Evolutionary conservation across 2,329 filamentous ascomycete genomes (phyloP), one percentile per base, ranked within the genome.

Genomic region (Fusarium zealandicum): DNA sequence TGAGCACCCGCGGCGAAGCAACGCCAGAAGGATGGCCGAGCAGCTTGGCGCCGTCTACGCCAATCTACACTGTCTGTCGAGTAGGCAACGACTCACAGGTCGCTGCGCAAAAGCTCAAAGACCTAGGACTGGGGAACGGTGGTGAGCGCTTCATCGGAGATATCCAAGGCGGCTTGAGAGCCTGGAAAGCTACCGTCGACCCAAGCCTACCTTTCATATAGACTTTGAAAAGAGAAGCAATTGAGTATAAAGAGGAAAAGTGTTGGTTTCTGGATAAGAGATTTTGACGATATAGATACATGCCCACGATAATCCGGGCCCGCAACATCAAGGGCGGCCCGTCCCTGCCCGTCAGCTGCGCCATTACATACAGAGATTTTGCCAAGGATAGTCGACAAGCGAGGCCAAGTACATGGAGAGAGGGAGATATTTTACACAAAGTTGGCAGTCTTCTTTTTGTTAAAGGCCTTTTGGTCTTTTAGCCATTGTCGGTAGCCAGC

Each of bases 391-490:
- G 44, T 45, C 53, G 30, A 46, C 27, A 43, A 27, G 11, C 17
- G 25, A 36, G 30, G 37, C n/a, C 14, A 42, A 39, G 20, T 47
- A 32, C 39, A 36, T 31, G 30, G 39, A 20, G 49, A 41, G 41
- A 38, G n/a, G n/a, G 30, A 40, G 28, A 33, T 51, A 16, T 47
- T 38, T 78, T 73, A 88, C 60, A 87, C 75, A 73, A 87, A 86
- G 68, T 78, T 84, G 63, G 79, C 85, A 73, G 86, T 87, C 85
- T 96, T 89, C 85, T 96, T 96, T 80, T 92, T 92, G 79, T 96
- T 96, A 78, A 96, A 99, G 9, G 93, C 93, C 59, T 93, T 83
- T 80, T 98, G 95, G 71, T 99, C 95, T 81, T 96, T 98, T 69
- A 99, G 78, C 95, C 95, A 99, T 73, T 92, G 88, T 69, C 95